These are phyloP conservation scores for Ophiostoma tasmaniense DNA, from an alignment of 2,329 filamentous ascomycete species.

Conservation along the genomic window DNA sequence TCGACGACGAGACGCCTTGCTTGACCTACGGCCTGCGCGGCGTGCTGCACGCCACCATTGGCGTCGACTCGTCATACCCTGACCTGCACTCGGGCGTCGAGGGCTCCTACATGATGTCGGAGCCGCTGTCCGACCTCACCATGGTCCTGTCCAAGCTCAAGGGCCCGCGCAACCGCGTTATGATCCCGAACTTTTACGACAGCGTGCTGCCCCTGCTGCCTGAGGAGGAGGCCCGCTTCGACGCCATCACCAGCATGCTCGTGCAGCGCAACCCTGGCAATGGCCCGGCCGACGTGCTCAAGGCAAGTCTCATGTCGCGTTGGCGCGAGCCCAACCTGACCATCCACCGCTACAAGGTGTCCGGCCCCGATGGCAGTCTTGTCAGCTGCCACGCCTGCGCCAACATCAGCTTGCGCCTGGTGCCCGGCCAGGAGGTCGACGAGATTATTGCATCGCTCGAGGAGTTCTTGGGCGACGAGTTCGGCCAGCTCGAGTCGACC, in stretches of 20 bases:
- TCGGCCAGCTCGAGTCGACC: conserved; percentile 64
- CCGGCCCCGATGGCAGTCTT: conserved; percentile 82
- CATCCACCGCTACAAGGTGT: conserved; percentile 86
- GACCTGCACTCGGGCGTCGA: conserved; percentile 97
- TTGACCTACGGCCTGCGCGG: conserved; percentile 89
- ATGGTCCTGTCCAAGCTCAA: conserved; percentile 74
- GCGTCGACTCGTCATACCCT: conserved; percentile 75
- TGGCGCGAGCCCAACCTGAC: conserved; percentile 95
- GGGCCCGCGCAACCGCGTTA: conserved; percentile 68
- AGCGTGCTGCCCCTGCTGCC: conserved; percentile 65
- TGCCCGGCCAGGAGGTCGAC: conserved; percentile 83
- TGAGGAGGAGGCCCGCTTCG: conserved; percentile 71
- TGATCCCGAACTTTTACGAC: conserved; percentile 84
- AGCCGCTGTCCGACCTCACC: conserved; percentile 86
- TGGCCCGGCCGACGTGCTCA: conserved; percentile 58
- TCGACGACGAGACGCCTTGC: conserved; percentile 91
- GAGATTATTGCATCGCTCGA: conserved; percentile 62
- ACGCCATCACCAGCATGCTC: conserved; percentile 72
- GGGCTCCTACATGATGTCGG: conserved; percentile 80
- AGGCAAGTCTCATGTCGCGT: conserved; percentile 77
- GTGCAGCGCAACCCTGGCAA: conserved; percentile 59
- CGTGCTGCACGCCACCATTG: conserved; percentile 85
- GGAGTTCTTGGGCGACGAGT: conserved; percentile 61
- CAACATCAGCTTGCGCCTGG: conserved; percentile 80
- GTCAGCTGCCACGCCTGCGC: conserved; percentile 86